phyloP scores from a whole-genome alignment of 495 filamentous ascomycete genomes.

The Podospora bellae-mahoneyi region DNA sequence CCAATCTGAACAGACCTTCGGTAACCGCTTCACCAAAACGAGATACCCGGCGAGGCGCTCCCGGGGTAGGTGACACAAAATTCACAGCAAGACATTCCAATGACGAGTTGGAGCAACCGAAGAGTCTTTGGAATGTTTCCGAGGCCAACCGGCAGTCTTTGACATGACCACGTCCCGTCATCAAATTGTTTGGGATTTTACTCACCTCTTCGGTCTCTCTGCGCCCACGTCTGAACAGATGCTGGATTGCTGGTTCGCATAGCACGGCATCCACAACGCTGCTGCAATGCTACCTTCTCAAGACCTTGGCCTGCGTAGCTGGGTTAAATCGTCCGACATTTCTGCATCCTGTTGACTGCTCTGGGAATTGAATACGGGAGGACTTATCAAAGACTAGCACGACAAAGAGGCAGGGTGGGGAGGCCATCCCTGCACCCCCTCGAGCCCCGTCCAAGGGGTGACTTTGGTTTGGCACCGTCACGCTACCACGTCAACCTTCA shows the following conservation, averaged over 20 bases:
- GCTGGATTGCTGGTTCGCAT: not conserved
- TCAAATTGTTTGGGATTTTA: not conserved
- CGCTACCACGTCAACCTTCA: not conserved
- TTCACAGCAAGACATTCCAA: not conserved
- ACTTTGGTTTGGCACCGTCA: not conserved
- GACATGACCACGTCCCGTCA: not conserved
- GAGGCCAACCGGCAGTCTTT: not conserved
- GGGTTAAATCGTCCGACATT: constrained; percentile 11
- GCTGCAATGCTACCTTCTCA: constrained; percentile 13
- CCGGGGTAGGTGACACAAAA: not conserved
- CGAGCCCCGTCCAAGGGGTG: not conserved
- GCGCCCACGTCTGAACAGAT: not conserved
- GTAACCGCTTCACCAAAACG: not conserved
- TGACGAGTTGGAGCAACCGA: not conserved
- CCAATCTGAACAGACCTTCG: not conserved
- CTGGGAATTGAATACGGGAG: constrained; percentile 9
- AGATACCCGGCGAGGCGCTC: not conserved
- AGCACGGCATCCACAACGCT: constrained; percentile 4
- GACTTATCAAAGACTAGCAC: not conserved
- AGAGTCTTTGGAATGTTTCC: not conserved
- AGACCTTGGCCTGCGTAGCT: constrained; percentile 5
- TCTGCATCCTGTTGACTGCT: not conserved
- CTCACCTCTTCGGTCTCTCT: too few relatives aligned
- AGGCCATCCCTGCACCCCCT: not conserved
- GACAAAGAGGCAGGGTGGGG: not conserved